A percentile compares a stretch with the other conserved stretches of the same genome.
Conservation (phyloP, 176 grass and related monocot genomes). For the Calamus simplicifolius region DNA sequence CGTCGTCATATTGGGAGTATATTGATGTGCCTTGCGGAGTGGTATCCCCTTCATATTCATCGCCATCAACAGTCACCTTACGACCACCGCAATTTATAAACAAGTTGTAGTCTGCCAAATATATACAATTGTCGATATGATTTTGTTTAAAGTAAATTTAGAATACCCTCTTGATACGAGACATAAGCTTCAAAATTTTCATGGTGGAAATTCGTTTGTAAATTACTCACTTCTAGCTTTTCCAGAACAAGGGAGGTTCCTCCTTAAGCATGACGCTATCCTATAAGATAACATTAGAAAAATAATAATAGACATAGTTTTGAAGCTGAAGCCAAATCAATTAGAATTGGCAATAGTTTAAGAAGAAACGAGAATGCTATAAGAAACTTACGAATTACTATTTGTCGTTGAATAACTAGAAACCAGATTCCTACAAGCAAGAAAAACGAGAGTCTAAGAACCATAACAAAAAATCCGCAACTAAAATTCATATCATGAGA, state of each 20-base stretch:
- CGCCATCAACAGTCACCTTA: background rate
- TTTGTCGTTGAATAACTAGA: slow-evolving; percentile 1
- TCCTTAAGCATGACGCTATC: slow-evolving; percentile 3
- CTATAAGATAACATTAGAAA: background rate
- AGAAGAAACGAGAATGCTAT: too few relatives aligned
- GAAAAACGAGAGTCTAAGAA: background rate
- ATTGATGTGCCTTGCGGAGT: background rate
- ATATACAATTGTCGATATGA: too few relatives aligned
- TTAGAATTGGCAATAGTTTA: background rate
- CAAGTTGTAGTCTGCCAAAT: slow-evolving; percentile 4
- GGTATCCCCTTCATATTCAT: background rate
- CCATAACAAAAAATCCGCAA: background rate
- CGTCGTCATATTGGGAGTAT: background rate
- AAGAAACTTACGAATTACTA: background rate
- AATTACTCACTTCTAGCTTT: slow-evolving; percentile 2
- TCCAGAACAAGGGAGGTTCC: slow-evolving; percentile 1
- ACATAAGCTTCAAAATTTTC: too few relatives aligned
- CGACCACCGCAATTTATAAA: slow-evolving; percentile 9
- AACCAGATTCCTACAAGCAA: slow-evolving; percentile 10
- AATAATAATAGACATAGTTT: too few relatives aligned
- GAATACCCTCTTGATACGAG: too few relatives aligned
- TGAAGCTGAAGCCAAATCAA: background rate
- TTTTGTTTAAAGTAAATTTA: too few relatives aligned
- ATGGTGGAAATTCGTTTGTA: background rate
- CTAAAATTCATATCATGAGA: background rate